Evolutionary conservation across 139 green algal species (phyloP).

Genomic region (Eudorina sp.): DNA sequence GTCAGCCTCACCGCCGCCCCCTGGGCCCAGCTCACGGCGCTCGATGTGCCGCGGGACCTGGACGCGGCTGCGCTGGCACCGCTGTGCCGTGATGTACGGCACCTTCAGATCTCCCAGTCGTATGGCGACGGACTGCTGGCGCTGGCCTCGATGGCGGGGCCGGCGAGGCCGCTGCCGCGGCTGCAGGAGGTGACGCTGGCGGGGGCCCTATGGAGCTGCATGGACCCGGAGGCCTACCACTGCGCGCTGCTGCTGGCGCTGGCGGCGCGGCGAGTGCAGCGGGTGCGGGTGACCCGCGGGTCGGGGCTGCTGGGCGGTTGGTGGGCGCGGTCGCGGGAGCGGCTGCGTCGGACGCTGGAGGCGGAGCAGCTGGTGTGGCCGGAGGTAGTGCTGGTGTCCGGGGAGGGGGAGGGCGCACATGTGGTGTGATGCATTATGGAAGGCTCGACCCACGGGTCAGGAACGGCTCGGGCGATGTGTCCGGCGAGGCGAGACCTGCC

Average conservation of each 20-base stretch:
- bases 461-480: too few species aligned
- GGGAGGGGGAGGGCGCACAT: background rate
- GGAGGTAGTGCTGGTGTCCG: background rate
- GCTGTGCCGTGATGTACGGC: background rate
- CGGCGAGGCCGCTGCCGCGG: background rate
- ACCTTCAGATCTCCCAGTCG: background rate
- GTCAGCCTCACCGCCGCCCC: background rate
- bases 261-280: background rate
- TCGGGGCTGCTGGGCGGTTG: background rate
- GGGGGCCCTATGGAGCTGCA: background rate
- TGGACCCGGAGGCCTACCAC: background rate
- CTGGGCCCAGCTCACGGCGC: background rate
- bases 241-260: background rate
- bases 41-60: conserved; percentile 8
- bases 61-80: conserved; percentile 3
- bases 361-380: background rate
- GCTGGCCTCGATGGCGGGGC: background rate
- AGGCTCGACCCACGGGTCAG: too few species aligned
- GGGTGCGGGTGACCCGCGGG: background rate
- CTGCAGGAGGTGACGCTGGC: conserved; percentile 4
- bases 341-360: background rate
- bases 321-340: background rate
- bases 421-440: too few species aligned
- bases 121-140: conserved; percentile 28
- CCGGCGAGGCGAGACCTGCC: too few species aligned